phyloP scores from a whole-genome alignment of 1,284 basidiomycete species.

The Apiotrichum veenhuisii region DNA sequence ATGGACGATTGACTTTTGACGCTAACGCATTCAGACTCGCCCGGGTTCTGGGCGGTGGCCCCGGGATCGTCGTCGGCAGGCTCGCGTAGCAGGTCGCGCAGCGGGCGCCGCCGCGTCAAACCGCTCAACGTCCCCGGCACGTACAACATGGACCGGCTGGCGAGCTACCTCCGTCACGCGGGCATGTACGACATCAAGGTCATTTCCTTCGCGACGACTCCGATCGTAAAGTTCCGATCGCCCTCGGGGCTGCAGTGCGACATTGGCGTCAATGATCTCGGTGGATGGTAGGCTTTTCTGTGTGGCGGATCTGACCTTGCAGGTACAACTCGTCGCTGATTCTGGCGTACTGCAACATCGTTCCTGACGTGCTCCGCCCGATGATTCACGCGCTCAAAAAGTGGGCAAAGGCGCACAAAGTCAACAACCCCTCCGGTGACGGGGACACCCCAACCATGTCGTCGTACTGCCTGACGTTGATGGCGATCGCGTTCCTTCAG shows the following conservation, averaged over 20 bases:
- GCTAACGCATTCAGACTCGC: conserved; percentile 5
- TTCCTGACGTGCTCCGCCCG: conserved; percentile 46
- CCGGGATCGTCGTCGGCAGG: neutral
- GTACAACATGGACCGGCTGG: conserved; percentile 37
- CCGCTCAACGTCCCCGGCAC: conserved; percentile 21
- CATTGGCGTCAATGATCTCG: conserved; percentile 48
- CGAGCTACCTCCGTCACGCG: conserved; percentile 13
- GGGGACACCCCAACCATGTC: conserved; percentile 41
- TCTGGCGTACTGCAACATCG: conserved; percentile 44
- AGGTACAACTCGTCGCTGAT: conserved; percentile 49
- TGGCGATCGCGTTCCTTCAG: conserved; percentile 49
- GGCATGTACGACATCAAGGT: conserved; percentile 25
- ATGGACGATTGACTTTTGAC: neutral
- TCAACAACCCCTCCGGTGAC: conserved; percentile 45
- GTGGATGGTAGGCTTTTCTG: conserved; percentile 36
- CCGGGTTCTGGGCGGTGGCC: conserved; percentile 19
- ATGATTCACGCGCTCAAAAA: conserved; percentile 47
- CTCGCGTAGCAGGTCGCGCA: too few relatives aligned
- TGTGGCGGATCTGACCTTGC: neutral
- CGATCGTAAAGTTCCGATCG: conserved; percentile 48
- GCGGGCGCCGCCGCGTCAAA: neutral
- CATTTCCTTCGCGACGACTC: conserved; percentile 35
- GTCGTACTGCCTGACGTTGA: conserved; percentile 47
- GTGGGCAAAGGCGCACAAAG: conserved; percentile 40
- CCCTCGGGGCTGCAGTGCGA: conserved; percentile 32